Evolutionary conservation across 257 asterid species (phyloP).

Genomic region (Thymus quinquecostatus): DNA sequence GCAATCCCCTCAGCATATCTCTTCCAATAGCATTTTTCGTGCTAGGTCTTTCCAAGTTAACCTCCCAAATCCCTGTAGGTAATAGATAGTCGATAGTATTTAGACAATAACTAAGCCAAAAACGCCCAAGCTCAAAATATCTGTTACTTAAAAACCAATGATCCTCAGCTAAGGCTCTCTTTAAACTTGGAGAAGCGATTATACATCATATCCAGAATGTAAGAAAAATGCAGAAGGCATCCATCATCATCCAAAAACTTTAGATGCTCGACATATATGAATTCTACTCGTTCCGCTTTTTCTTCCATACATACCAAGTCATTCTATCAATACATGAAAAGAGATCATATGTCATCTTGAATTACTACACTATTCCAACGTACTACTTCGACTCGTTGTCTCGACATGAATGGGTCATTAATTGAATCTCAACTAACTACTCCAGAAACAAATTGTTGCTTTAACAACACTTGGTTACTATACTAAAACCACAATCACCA

Average conservation of each 20-base stretch:
- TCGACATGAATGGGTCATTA: not conserved
- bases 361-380: not conserved
- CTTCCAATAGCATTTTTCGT: constrained; percentile 80
- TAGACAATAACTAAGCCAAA: constrained; percentile 18
- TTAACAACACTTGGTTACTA: not conserved
- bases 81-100: constrained; percentile 19
- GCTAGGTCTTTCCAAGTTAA: constrained; percentile 78
- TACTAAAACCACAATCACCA: not conserved
- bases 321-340: not conserved
- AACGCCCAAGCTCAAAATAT: constrained; percentile 8
- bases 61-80: constrained; percentile 78
- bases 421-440: not conserved
- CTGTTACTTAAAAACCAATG: not conserved
- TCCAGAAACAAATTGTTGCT: constrained; percentile 6
- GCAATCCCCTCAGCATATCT: constrained; percentile 81
- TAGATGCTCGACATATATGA: not conserved
- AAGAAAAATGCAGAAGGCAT: not conserved
- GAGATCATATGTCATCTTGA: not conserved
- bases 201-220: not conserved
- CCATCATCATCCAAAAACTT: not conserved
- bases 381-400: not conserved
- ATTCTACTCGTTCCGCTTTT: not conserved
- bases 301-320: not conserved
- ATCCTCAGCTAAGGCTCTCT: not conserved
- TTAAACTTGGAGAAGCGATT: not conserved